Evolutionary conservation across 2,329 filamentous ascomycete genomes (phyloP).

Genomic region (Lachnellula suecica): DNA sequence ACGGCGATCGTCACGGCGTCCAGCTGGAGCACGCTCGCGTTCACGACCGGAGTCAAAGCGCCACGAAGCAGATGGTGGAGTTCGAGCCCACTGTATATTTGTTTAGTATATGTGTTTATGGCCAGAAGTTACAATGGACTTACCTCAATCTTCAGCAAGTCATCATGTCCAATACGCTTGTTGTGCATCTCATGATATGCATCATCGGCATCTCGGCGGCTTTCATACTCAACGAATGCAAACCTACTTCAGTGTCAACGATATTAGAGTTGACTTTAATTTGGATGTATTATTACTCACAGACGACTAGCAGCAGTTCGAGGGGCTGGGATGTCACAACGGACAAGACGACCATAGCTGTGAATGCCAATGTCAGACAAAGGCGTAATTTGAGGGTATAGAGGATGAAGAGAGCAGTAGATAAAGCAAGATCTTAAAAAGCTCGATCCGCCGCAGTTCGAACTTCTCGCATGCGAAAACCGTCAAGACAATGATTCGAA

Average conservation of each 20-base stretch:
- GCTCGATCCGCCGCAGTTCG: constrained; percentile 27
- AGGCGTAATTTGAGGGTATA: constrained; percentile 17
- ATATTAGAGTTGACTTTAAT: constrained; percentile 30
- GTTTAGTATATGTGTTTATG: constrained; percentile 5
- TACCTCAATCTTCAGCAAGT: constrained; percentile 97
- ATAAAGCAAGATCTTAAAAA: constrained; percentile 25
- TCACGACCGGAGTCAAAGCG: constrained; percentile 92
- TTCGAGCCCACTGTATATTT: constrained; percentile 84
- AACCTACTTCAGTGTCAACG: constrained; percentile 60
- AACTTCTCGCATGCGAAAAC: constrained; percentile 26
- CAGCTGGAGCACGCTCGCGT: constrained; percentile 52
- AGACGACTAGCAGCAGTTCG: constrained; percentile 91
- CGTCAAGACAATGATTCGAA: constrained; percentile 30
- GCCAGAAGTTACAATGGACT: constrained; percentile 26
- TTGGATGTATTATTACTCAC: constrained; percentile 58
- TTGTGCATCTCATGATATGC: constrained; percentile 99
- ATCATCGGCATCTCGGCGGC: constrained; percentile 95
- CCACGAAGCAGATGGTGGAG: constrained; percentile 96
- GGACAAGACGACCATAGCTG: constrained; percentile 96
- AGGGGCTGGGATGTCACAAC: constrained; percentile 96
- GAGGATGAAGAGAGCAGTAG: constrained; percentile 25
- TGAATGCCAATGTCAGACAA: constrained; percentile 30
- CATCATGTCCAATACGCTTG: constrained; percentile 91
- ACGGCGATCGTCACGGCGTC: constrained; percentile 62
- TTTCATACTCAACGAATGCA: constrained; percentile 98